Base-by-base conservation (phyloP, 2,329 filamentous ascomycete genomes). In the Ascochyta clinopodiicola region DNA sequence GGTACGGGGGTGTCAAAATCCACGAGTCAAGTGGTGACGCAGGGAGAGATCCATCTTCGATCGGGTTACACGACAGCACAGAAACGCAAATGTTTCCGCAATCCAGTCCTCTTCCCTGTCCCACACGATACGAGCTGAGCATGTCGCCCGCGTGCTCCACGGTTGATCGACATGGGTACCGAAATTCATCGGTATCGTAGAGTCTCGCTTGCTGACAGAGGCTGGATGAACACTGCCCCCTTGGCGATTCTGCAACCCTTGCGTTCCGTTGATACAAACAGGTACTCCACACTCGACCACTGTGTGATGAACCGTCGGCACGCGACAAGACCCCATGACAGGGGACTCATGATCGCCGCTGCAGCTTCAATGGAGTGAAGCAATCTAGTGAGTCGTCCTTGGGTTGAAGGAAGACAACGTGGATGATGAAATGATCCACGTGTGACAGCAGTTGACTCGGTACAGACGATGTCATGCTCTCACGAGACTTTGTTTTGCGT, bases 1-100 rank as follows among this genome's bases (percentile, higher is more conserved):
- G 52, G 43, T 38, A 51, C 37, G 36, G 52, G 27, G 42, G 8
- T 51, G 32, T 51, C 36, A 47, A 47, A 40, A 25, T 47, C 42
- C 46, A 46, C 46, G 52, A 56, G 52, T 56, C 37, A 56, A 39
- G 22, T 44, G 39, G 48, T 21, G 51, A 44, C 49, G 27, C 29
- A 21, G 15, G 39, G 40, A 49, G 52, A 24, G 38, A 19, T 29
- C 17, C 24, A 34, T 51, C 25, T 27, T 27, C 52, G 46, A 56
- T 56, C 43, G 43, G 2, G 52, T 56, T 47, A 27, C 43, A 56
- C 52, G n/a, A 44, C 52, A 46, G 42, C 24, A 46, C n/a, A 25
- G 40, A 17, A 36, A 56, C 42, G 40, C 42, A 27, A 37, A 12
- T 12, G 29, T 29, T 55, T 22, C 27, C 35, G 35, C 17, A 21